These are phyloP conservation scores for Prunus davidiana DNA, from an alignment of 306 rosid species.

Conservation along the genomic window DNA sequence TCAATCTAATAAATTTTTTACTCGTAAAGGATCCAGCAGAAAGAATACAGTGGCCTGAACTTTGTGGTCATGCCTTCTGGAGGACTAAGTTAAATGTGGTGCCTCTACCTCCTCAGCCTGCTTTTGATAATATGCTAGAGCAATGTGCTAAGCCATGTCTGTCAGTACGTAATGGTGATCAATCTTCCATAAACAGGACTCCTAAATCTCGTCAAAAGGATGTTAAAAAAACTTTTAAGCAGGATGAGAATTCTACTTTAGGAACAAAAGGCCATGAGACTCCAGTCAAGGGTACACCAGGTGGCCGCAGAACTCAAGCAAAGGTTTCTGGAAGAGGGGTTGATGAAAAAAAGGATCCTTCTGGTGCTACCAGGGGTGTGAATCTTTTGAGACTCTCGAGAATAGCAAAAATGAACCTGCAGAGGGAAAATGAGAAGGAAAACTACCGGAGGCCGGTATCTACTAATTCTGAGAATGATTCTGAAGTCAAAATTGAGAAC, in stretches of 20 bases:
- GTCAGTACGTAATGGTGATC: slow-evolving; percentile 81
- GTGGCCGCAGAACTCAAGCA: slow-evolving; percentile 56
- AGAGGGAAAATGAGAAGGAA: slow-evolving; percentile 96
- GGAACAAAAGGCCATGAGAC: slow-evolving; percentile 63
- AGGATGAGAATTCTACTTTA: slow-evolving; percentile 64
- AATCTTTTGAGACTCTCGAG: slow-evolving; percentile 90
- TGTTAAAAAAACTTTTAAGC: slow-evolving; percentile 57
- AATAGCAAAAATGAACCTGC: slow-evolving; percentile 83
- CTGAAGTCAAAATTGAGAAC: slow-evolving; percentile 94
- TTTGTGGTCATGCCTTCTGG: slow-evolving; percentile 94
- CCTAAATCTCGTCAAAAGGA: slow-evolving; percentile 77
- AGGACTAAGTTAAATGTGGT: slow-evolving; percentile 52
- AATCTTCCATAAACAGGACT: slow-evolving; percentile 62
- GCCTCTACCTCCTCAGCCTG: slow-evolving; percentile 87
- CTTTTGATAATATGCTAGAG: slow-evolving; percentile 77
- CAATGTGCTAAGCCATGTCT: slow-evolving; percentile 61
- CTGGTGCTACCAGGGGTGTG: slow-evolving; percentile 57
- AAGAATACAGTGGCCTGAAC: slow-evolving; percentile 90
- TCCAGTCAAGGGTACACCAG: slow-evolving; percentile 70
- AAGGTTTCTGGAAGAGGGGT: slow-evolving; percentile 64
- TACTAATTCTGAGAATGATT: slow-evolving; percentile 60
- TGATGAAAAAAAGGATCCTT: slow-evolving; percentile 63
- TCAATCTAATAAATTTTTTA: slow-evolving; percentile 76
- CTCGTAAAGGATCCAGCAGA: slow-evolving; percentile 94
- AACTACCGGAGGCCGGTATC: slow-evolving; percentile 84